phyloP scores from a whole-genome alignment of 371 early-diverging fungal species.

The Catenaria anguillulae region DNA sequence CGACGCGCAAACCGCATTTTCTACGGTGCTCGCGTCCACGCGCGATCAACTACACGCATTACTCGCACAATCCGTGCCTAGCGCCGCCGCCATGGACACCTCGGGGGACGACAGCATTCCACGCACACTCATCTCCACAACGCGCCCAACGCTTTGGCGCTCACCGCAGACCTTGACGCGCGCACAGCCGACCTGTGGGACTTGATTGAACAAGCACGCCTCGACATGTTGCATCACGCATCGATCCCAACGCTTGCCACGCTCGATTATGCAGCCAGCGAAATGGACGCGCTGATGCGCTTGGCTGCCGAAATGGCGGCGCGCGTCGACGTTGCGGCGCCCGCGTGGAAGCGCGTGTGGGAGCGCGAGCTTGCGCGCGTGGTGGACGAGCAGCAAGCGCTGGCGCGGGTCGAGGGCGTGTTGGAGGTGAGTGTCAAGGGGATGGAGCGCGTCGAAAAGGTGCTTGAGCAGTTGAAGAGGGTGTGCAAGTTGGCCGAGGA shows the following conservation, averaged over 20 bases:
- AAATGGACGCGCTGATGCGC: neutral
- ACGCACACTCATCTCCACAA: neutral
- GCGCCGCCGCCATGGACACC: neutral
- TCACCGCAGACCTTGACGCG: neutral
- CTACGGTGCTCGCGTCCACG: neutral
- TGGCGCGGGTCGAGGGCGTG: neutral
- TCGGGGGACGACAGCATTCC: no score
- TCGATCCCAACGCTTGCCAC: neutral
- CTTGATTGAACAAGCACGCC: neutral
- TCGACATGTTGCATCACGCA: slow-evolving; percentile 3
- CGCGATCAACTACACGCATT: neutral
- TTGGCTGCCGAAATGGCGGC: neutral
- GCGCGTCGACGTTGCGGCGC: neutral
- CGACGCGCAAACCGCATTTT: neutral
- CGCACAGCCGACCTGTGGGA: slow-evolving; percentile 1
- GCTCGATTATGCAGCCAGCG: neutral
- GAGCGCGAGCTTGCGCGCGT: neutral
- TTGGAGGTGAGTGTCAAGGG: neutral
- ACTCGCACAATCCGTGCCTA: neutral
- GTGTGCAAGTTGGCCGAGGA: neutral
- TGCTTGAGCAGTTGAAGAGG: neutral
- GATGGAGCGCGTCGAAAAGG: neutral
- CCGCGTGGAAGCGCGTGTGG: slow-evolving; percentile 4
- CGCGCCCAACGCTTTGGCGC: neutral
- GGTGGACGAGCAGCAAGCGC: neutral